These are phyloP conservation scores for Coemansia sp. DNA, from an alignment of 192 early-diverging fungal species.

Conservation along the genomic window DNA sequence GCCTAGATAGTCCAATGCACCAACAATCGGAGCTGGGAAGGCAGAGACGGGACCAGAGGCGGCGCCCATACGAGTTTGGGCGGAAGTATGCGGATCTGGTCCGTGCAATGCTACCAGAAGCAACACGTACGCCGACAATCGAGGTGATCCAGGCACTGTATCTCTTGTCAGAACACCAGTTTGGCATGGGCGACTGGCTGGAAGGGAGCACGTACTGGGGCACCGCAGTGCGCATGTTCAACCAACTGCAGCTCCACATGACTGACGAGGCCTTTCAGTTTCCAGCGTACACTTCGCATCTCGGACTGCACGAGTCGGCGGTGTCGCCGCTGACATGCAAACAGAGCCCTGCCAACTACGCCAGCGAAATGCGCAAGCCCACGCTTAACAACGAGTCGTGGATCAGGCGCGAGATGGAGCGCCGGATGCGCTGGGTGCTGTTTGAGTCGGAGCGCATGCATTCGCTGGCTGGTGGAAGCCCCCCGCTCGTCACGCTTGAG, in stretches of 20 bases:
- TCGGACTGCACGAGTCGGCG: conserved; percentile 52
- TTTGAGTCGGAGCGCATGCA: conserved; percentile 54
- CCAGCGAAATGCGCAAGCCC: conserved; percentile 39
- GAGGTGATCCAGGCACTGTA: conserved; percentile 51
- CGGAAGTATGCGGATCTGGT: conserved; percentile 28
- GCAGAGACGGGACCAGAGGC: not conserved
- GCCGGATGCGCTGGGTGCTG: conserved; percentile 54
- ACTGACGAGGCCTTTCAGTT: conserved; percentile 55
- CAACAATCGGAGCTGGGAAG: not conserved
- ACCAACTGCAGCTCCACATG: conserved; percentile 55
- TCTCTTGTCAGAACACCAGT: conserved; percentile 46
- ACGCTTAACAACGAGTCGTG: conserved; percentile 45
- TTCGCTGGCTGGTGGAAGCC: conserved; percentile 42
- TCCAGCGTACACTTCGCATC: conserved; percentile 55
- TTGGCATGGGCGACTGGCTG: conserved; percentile 53
- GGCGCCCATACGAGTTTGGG: conserved; percentile 40
- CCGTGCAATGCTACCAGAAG: conserved; percentile 42
- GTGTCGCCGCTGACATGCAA: conserved; percentile 41
- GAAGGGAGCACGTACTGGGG: conserved; percentile 53
- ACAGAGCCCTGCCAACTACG: conserved; percentile 54
- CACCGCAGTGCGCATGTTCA: conserved; percentile 55
- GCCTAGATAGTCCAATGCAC: not conserved
- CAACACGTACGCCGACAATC: conserved; percentile 35
- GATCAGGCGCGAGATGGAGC: conserved; percentile 51
- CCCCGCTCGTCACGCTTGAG: conserved; percentile 53